phyloP scores from a whole-genome alignment of 179 eudicot species.

The Camellia oleifera region DNA sequence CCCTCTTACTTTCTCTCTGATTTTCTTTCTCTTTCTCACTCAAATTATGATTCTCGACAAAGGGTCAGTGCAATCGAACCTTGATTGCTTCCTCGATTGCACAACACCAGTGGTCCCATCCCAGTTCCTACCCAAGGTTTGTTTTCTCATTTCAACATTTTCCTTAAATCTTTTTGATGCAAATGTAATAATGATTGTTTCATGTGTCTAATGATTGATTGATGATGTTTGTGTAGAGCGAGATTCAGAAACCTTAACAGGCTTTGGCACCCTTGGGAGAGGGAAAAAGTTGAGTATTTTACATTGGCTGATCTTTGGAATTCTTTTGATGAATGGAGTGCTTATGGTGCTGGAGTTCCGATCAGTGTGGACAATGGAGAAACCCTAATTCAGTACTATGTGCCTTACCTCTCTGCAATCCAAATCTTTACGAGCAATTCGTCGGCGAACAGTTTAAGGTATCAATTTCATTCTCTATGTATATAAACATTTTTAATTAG shows the following conservation, averaged over 20 bases:
- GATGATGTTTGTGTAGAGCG: conserved; percentile 11
- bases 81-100: conserved; percentile 34
- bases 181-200: background rate
- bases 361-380: conserved; percentile 34
- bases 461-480: background rate
- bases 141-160: conserved; percentile 1
- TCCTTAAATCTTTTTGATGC: background rate
- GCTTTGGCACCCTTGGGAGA: conserved; percentile 87
- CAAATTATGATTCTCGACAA: conserved; percentile 24
- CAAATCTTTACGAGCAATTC: conserved; percentile 79
- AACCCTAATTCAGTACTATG: conserved; percentile 79
- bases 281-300: conserved; percentile 74
- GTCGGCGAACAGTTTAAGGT: conserved; percentile 15
- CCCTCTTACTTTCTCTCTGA: conserved; percentile 19
- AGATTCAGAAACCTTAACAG: conserved; percentile 61
- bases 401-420: conserved; percentile 87
- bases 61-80: conserved; percentile 37
- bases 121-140: conserved; percentile 36
- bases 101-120: conserved; percentile 39
- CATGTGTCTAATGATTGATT: background rate
- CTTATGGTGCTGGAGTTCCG: conserved; percentile 95
- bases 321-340: conserved; percentile 47
- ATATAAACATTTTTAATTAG: too few species aligned
- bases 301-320: conserved; percentile 80
- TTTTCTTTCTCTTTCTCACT: background rate